These are phyloP conservation scores for Sporothrix euskadiensis DNA, from an alignment of 2,329 filamentous ascomycete genomes.

Conservation along the genomic window DNA sequence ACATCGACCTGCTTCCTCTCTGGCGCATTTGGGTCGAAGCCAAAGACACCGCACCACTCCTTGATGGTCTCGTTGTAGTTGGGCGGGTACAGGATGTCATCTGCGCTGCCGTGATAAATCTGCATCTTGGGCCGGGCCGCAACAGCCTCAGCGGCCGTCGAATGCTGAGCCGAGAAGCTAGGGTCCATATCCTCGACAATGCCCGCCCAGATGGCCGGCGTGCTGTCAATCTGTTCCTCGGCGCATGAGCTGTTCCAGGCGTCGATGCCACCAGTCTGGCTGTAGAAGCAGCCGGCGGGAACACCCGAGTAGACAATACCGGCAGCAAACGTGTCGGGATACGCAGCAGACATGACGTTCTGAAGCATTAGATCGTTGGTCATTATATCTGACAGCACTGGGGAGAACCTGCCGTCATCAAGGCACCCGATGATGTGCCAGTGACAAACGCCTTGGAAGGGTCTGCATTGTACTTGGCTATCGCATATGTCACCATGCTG, in stretches of 20 bases:
- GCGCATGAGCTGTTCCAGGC: slow-evolving; percentile 57
- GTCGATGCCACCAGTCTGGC: slow-evolving; percentile 43
- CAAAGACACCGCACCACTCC: slow-evolving; percentile 56
- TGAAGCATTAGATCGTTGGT: neutral
- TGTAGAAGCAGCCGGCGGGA: slow-evolving; percentile 48
- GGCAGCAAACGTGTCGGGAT: slow-evolving; percentile 51
- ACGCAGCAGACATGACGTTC: slow-evolving; percentile 50
- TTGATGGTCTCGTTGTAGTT: slow-evolving; percentile 61
- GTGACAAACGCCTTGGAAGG: slow-evolving; percentile 54
- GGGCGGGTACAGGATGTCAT: slow-evolving; percentile 51
- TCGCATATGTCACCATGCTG: slow-evolving; percentile 59
- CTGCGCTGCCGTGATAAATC: slow-evolving; percentile 57
- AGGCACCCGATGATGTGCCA: slow-evolving; percentile 51
- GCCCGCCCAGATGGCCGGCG: slow-evolving; percentile 51
- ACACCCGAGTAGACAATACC: slow-evolving; percentile 49
- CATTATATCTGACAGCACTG: no score
- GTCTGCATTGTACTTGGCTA: slow-evolving; percentile 55
- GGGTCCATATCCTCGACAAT: slow-evolving; percentile 51
- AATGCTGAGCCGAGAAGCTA: slow-evolving; percentile 41
- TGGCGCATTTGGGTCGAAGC: slow-evolving; percentile 37
- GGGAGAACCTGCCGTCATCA: slow-evolving; percentile 45
- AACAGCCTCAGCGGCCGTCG: slow-evolving; percentile 28
- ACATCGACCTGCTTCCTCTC: slow-evolving; percentile 31
- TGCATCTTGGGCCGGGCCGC: slow-evolving; percentile 56
- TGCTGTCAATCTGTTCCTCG: slow-evolving; percentile 45